phyloP scores from a whole-genome alignment of 2,329 filamentous ascomycete species.

The Hymenotorrendiella dingleyae region DNA sequence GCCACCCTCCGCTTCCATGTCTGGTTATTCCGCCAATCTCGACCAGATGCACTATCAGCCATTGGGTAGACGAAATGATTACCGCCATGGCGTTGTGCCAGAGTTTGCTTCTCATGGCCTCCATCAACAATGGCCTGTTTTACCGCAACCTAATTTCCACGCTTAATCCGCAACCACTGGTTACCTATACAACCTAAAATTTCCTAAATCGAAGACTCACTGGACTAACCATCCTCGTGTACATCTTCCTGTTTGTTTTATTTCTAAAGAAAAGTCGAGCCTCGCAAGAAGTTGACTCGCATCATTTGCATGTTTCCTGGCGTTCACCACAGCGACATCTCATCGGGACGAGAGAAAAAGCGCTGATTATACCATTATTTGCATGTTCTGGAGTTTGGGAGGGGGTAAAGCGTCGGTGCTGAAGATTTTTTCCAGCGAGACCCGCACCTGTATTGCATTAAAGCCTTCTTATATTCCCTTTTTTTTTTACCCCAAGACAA shows the following conservation, averaged over 20 bases:
- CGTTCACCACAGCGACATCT: too few species aligned
- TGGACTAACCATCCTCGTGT: background rate
- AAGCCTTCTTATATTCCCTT: too few species aligned
- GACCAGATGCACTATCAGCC: constrained; percentile 78
- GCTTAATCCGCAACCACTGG: constrained; percentile 15
- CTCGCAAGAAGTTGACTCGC: too few species aligned
- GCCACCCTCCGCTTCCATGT: constrained; percentile 72
- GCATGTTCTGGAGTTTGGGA: background rate
- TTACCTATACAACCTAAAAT: background rate
- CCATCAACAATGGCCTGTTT: constrained; percentile 25
- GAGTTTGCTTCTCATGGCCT: constrained; percentile 37
- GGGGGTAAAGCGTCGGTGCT: too few species aligned
- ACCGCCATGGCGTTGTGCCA: constrained; percentile 66
- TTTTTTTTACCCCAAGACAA: too few species aligned
- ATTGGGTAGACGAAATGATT: constrained; percentile 61
- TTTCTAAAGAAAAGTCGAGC: too few species aligned
- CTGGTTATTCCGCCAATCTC: constrained; percentile 62
- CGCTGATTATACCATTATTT: background rate
- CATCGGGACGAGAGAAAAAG: background rate
- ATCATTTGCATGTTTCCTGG: too few species aligned
- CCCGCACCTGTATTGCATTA: too few species aligned
- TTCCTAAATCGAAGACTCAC: background rate
- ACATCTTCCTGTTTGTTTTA: too few species aligned
- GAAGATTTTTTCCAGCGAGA: too few species aligned
- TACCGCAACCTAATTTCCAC: constrained; percentile 32